Percentiles rank a stretch among this genome's conserved stretches.
phyloP scores from a whole-genome alignment of 1,284 basidiomycete genomes.

The Ganoderma resinaceum region DNA sequence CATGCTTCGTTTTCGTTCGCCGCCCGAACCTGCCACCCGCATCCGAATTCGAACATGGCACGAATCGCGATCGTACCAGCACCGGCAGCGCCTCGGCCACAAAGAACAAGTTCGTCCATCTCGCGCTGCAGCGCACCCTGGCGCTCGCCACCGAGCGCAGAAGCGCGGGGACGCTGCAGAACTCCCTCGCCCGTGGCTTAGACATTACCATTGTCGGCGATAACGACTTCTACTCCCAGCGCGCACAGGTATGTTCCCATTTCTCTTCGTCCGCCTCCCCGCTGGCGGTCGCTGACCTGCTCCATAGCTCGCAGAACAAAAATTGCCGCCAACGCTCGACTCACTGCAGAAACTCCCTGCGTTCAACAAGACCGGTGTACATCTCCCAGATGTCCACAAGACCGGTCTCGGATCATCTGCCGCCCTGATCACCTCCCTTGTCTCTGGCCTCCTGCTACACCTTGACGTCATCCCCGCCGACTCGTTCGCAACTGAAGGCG shows the following conservation, averaged over 20 bases:
- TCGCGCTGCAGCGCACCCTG: conserved; percentile 84
- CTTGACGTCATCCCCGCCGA: conserved; percentile 67
- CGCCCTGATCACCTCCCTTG: conserved; percentile 95
- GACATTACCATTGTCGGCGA: conserved; percentile 89
- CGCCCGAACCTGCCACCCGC: neutral
- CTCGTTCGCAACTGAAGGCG: conserved; percentile 45
- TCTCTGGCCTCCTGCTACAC: conserved; percentile 86
- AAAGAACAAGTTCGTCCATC: conserved; percentile 91
- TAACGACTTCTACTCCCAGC: conserved; percentile 98
- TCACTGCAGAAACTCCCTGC: conserved; percentile 74
- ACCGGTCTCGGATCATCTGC: conserved; percentile 98
- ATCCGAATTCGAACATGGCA: conserved; percentile 1
- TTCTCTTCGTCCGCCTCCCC: neutral
- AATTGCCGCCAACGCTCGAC: conserved; percentile 63
- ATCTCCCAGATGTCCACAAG: conserved; percentile 89
- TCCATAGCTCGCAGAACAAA: conserved; percentile 65
- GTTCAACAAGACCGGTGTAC: conserved; percentile 77
- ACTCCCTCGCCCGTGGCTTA: conserved; percentile 59
- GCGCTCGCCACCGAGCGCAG: conserved; percentile 67
- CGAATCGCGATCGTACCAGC: conserved; percentile 18
- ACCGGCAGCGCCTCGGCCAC: conserved; percentile 30
- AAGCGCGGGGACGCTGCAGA: conserved; percentile 52
- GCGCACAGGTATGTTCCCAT: conserved; percentile 74
- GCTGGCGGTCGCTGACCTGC: neutral
- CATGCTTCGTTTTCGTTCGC: neutral